Evolutionary conservation across 2,329 filamentous ascomycete species (phyloP).

Genomic region (Alternaria gansuensis): DNA sequence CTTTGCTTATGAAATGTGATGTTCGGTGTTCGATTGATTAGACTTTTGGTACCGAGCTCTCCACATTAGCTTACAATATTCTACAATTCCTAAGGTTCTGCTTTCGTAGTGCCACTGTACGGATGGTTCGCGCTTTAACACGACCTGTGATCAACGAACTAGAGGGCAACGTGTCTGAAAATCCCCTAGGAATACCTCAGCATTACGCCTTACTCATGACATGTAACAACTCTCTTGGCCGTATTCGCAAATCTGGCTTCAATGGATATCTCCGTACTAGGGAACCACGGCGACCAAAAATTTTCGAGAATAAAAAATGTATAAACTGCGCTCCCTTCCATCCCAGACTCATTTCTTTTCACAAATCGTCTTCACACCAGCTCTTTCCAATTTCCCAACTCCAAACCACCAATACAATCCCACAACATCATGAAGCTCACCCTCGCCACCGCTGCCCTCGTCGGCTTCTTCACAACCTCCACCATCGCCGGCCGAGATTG

Average conservation of each 20-base stretch:
- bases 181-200: not conserved
- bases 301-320: accelerated
- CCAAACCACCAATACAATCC: not conserved
- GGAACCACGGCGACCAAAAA: not conserved
- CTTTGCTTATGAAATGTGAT: no score
- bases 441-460: not conserved
- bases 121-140: not conserved
- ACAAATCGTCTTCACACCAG: not conserved
- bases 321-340: accelerated
- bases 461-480: not conserved
- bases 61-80: not conserved
- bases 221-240: not conserved
- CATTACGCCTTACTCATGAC: not conserved
- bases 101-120: not conserved
- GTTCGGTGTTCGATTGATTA: not conserved
- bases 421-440: not conserved
- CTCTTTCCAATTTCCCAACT: not conserved
- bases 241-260: not conserved
- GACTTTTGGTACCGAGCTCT: not conserved
- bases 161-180: not conserved
- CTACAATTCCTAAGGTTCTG: not conserved
- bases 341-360: not conserved
- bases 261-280: not conserved
- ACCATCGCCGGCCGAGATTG: not conserved
- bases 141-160: accelerated